phyloP scores from a whole-genome alignment of 2,329 filamentous ascomycete species.

The Teratosphaeria zuluensis region DNA sequence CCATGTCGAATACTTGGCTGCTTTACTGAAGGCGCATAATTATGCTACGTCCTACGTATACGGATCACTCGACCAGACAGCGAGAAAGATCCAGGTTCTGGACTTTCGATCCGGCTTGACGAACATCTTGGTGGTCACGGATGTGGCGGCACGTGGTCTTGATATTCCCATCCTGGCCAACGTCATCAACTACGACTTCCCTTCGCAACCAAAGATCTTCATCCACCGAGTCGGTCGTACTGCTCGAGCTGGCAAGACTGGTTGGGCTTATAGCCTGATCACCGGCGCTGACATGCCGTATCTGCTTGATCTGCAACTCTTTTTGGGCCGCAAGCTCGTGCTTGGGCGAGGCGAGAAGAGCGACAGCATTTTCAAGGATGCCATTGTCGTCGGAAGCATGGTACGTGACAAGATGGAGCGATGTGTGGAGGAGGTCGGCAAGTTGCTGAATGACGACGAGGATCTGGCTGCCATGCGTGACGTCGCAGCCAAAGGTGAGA shows the following conservation, averaged over 20 bases:
- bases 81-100: constrained; percentile 83
- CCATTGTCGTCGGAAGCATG: constrained; percentile 73
- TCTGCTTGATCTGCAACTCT: constrained; percentile 85
- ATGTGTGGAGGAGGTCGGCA: constrained; percentile 74
- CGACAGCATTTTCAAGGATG: constrained; percentile 62
- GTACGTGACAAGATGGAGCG: constrained; percentile 63
- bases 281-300: constrained; percentile 84
- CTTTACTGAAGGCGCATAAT: constrained; percentile 67
- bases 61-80: constrained; percentile 86
- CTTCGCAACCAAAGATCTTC: constrained; percentile 91
- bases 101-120: constrained; percentile 76
- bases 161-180: constrained; percentile 95
- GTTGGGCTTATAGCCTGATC: constrained; percentile 92
- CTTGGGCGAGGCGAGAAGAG: constrained; percentile 56
- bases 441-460: constrained; percentile 61
- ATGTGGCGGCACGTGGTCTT: constrained; percentile 92
- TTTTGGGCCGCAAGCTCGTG: constrained; percentile 75
- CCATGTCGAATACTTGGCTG: constrained; percentile 86
- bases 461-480: constrained; percentile 62
- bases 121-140: constrained; percentile 89
- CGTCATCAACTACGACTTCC: constrained; percentile 98
- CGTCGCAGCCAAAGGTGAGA: constrained; percentile 82
- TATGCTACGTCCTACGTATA: constrained; percentile 93
- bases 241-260: constrained; percentile 80
- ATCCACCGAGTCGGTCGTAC: constrained; percentile 94